Base-by-base conservation (phyloP, 1,139 yeast species). In the Scheffersomyces titani region DNA sequence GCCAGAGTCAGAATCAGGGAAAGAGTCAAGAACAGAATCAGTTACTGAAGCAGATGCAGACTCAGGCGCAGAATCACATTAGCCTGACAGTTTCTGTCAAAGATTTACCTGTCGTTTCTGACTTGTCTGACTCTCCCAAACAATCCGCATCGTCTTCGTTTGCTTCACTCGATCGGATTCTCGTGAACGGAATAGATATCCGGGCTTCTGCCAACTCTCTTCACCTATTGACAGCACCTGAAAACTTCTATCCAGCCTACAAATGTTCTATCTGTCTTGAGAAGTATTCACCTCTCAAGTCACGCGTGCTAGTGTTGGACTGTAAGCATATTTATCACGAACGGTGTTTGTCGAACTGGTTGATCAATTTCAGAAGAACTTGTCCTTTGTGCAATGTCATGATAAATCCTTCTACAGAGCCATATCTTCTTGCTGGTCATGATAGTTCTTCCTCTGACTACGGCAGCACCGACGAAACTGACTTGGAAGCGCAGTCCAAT, bases 261-360 rank as follows among this genome's bases (percentile, higher is more conserved):
- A 80, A 79, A 62, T 80, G 84, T 60, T 75, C 81, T 11, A 80
- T 80, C n/a, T 80, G 84, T 61, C 72, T 80, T 54, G 83, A 77
- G 16, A 72, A 66, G 57, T 78, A 76, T 59, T 63, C 67, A 19
- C 80, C 81, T 1, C 69, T 79, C 47, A 63, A 64, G 54, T 76
- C 82, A 5, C 63, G 75, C 49, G 79, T 80, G 5, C 68, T 80
- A 51, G 75, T 79, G n/a, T 68, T 80, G 54, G 74, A 72, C 21
- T 80, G 84, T 61, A 77, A 77, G 60, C 84, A 80, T 63, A 70
- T 79, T 45, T 79, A 71, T 61, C 84, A 80, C 61, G 81, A 80
- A 58, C 66, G 67, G 44, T 80, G 84, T 61, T 70, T 80, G 54
- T 73, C 81, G 20, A 79, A 78, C 60, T 80, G 84, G 84, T 68